Conservation (phyloP, 225 moss, liverwort and hornwort genomes). For the Lunularia cruciata region DNA sequence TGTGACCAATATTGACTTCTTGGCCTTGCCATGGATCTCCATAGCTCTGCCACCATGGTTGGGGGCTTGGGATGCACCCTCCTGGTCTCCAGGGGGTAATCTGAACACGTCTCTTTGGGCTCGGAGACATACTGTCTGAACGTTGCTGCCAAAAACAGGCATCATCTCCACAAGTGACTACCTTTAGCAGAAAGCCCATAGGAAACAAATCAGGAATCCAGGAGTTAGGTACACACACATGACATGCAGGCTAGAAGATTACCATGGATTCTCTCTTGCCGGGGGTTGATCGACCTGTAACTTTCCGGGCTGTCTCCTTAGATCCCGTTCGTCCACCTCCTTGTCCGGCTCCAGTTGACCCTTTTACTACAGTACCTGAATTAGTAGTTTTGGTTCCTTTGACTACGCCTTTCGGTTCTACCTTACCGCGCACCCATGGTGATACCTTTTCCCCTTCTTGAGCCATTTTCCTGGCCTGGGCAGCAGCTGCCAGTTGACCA, state of each 20-base stretch:
- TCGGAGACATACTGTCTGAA: slow-evolving; percentile 45
- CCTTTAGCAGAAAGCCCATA: not conserved
- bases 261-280: slow-evolving; percentile 88
- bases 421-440: slow-evolving; percentile 60
- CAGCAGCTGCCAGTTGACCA: slow-evolving; percentile 91
- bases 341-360: slow-evolving; percentile 49
- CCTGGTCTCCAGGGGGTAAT: slow-evolving; percentile 47
- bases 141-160: slow-evolving; percentile 39
- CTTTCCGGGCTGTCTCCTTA: slow-evolving; percentile 59
- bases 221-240: not conserved
- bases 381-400: slow-evolving; percentile 59
- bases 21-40: slow-evolving; percentile 30
- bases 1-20: slow-evolving; percentile 26
- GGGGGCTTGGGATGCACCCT: slow-evolving; percentile 39
- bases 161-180: slow-evolving; percentile 28
- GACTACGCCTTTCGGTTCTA: slow-evolving; percentile 32
- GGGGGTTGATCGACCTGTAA: slow-evolving; percentile 74
- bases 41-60: slow-evolving; percentile 45
- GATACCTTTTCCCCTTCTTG: slow-evolving; percentile 57
- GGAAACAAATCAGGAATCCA: not conserved
- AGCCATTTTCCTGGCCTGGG: slow-evolving; percentile 86
- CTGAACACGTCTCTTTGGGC: slow-evolving; percentile 41
- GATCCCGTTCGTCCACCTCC: slow-evolving; percentile 44
- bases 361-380: slow-evolving; percentile 54
- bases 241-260: slow-evolving; percentile 20